These are phyloP conservation scores for Trichoderma harzianum DNA, from an alignment of 2,329 filamentous ascomycete species.

Conservation along the genomic window DNA sequence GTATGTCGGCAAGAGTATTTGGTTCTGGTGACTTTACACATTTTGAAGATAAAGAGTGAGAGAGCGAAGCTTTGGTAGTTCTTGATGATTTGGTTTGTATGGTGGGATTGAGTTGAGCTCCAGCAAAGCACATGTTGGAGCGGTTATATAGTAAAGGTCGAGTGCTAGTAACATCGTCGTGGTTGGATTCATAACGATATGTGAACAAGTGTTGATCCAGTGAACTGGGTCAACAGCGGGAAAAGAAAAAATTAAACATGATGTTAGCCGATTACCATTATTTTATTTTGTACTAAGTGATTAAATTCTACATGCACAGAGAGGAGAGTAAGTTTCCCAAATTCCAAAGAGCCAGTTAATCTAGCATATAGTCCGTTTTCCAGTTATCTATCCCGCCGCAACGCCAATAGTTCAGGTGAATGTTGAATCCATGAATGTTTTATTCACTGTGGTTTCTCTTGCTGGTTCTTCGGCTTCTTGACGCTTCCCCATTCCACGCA, in stretches of 20 bases:
- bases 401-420: neutral
- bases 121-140: neutral
- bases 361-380: neutral
- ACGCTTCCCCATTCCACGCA: conserved; percentile 66
- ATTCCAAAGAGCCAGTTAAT: neutral
- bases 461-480: conserved; percentile 45
- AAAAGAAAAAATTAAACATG: neutral
- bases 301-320: neutral
- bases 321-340: neutral
- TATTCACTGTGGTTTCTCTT: neutral
- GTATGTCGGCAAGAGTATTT: neutral
- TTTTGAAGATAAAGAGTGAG: neutral
- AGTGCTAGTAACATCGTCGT: neutral
- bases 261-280: neutral
- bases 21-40: neutral
- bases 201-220: neutral
- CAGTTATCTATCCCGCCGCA: neutral
- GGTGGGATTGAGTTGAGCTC: neutral
- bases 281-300: neutral
- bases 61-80: neutral
- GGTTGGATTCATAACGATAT: neutral
- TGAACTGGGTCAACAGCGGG: neutral
- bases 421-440: neutral
- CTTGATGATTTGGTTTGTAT: neutral
- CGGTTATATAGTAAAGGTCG: neutral